A percentile compares a stretch with the other conserved stretches of the same genome.
These are phyloP conservation scores for Cadophora gregata DNA, from an alignment of 2,329 filamentous ascomycete species.

Conservation along the genomic window DNA sequence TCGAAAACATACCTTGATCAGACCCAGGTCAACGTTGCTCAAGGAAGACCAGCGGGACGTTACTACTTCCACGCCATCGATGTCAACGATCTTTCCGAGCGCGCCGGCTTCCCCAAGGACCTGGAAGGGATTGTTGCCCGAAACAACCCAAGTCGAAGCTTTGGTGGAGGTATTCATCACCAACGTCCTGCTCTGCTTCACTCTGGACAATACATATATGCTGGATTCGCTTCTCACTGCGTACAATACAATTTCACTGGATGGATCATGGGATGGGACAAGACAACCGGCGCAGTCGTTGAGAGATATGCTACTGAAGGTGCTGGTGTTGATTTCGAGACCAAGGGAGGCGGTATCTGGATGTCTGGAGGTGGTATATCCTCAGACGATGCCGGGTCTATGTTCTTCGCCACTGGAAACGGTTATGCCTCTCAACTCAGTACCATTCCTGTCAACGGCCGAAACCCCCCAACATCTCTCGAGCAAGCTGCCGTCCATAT, in stretches of 20 bases:
- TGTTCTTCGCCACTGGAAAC: slow-evolving; percentile 56
- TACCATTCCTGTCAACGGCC: slow-evolving; percentile 51
- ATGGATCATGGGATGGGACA: slow-evolving; percentile 56
- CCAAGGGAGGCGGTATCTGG: slow-evolving; percentile 53
- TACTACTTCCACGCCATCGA: slow-evolving; percentile 54
- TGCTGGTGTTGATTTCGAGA: slow-evolving; percentile 48
- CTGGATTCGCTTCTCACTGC: slow-evolving; percentile 57
- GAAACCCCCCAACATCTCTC: slow-evolving; percentile 51
- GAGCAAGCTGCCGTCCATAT: slow-evolving; percentile 58
- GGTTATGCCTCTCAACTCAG: slow-evolving; percentile 54
- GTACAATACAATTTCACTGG: slow-evolving; percentile 58
- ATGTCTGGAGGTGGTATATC: slow-evolving; percentile 56
- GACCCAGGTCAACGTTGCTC: slow-evolving; percentile 43
- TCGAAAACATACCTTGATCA: slow-evolving; percentile 55
- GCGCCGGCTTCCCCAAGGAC: slow-evolving; percentile 49
- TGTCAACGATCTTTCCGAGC: slow-evolving; percentile 51
- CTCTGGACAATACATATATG: slow-evolving; percentile 54
- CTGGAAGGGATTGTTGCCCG: slow-evolving; percentile 52
- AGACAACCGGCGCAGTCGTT: slow-evolving; percentile 51
- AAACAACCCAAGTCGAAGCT: slow-evolving; percentile 53
- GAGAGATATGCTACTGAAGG: slow-evolving; percentile 53
- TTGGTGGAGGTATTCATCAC: slow-evolving; percentile 55
- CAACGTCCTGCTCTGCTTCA: slow-evolving; percentile 54
- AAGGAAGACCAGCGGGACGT: slow-evolving; percentile 50
- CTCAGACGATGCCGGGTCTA: slow-evolving; percentile 53